Evolutionary conservation across 495 filamentous ascomycete species (phyloP), one percentile per base, ranked within the genome.

Genomic region (Neurospora sp.): DNA sequence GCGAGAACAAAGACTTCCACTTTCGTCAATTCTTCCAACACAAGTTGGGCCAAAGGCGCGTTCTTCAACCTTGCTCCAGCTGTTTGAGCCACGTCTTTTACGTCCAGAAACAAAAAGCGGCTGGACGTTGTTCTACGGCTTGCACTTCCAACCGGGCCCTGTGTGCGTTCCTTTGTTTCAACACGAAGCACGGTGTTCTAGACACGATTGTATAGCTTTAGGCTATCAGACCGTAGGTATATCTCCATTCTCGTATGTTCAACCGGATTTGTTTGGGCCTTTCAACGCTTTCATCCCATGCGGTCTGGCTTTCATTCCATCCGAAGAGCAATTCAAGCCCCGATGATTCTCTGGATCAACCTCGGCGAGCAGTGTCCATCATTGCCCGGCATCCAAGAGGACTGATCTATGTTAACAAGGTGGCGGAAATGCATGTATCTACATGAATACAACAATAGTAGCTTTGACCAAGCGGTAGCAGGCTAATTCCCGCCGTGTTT

Each of bases 221-320:
- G 12, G 16, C 27, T 12, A 61, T 12, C 4, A 59, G 48, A 61
- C 53, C 4, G 31, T 53, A 37, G 35, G 40, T 22, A 39, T 16
- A 27, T 69, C 35, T 61, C 45, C 73, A 44, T 42, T 39, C n/a
- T 38, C 7, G 40, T 41, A 31, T 20, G 4, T 44, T 42, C 27
- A 39, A 68, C 31, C 44, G 70, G 74, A 53, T 69, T 44, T 59
- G 59, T 73, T 76, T 74, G 75, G 74, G 74, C 69, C 71, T 35
- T 71, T 76, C 48, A 68, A 39, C 73, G 42, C 68, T 72, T 71
- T 71, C 20, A 35, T 31, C 45, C 71, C 72, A 45, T 77, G 75
- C 74, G 65, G 74, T 75, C 69, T 77, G 72, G 72, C 75, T 77
- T 76, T 76, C 75, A 77, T 77, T 74, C 72, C 45, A 74, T 75